Percentiles rank a stretch among this genome's conserved stretches.
Evolutionary conservation across 352 stramenopile species (phyloP).

Genomic region (Phytophthora fragariae): DNA sequence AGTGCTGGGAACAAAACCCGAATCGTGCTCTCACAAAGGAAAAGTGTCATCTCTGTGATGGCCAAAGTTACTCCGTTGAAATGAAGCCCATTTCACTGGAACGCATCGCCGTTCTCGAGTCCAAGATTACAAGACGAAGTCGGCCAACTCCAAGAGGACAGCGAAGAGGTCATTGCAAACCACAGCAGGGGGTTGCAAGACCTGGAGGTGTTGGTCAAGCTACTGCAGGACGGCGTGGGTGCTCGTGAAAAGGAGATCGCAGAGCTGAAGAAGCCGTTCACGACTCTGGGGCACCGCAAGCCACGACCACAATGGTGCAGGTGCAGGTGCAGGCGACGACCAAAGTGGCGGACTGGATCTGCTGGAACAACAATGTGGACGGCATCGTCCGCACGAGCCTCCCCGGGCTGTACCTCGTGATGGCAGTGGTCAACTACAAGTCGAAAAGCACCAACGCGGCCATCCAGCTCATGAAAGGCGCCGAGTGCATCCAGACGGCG

Average conservation of each 20-base stretch:
- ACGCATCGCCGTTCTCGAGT: background rate
- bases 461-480: conserved; percentile 19
- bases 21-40: too few species aligned
- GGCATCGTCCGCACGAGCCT: background rate
- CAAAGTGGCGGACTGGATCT: conserved; percentile 7
- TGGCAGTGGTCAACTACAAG: conserved; percentile 18
- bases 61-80: background rate
- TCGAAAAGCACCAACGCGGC: background rate
- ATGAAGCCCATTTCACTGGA: background rate
- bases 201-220: background rate
- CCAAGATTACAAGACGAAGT: background rate
- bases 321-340: background rate
- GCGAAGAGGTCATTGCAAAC: background rate
- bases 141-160: conserved; percentile 6
- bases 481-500: conserved; percentile 15
- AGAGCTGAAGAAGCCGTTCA: background rate
- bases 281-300: background rate
- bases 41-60: too few species aligned
- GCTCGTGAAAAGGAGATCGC: background rate
- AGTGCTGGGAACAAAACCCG: too few species aligned
- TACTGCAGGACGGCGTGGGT: background rate
- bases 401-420: conserved; percentile 14
- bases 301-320: background rate
- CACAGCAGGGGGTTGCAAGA: conserved; percentile 2
- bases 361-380: conserved; percentile 4